phyloP scores from a whole-genome alignment of 208 protist genomes.

The Acanthamoeba culbertsoni region DNA sequence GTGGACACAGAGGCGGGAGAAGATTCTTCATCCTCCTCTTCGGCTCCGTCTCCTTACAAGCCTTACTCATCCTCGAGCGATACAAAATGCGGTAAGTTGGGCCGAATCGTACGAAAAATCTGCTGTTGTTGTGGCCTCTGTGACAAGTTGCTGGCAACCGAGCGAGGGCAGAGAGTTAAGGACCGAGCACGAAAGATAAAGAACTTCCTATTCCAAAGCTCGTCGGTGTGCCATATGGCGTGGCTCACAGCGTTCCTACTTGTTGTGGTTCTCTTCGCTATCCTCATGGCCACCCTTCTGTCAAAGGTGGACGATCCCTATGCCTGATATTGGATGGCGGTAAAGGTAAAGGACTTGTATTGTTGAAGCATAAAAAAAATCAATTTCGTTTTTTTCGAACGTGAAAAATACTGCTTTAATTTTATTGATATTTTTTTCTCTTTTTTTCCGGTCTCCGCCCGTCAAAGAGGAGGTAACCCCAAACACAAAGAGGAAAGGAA shows the following conservation, averaged over 20 bases:
- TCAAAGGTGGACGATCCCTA: constrained; percentile 36
- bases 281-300: constrained; percentile 25
- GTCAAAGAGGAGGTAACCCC: no score
- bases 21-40: not conserved
- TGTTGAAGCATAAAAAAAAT: no score
- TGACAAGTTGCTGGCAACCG: not conserved
- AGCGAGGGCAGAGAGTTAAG: not conserved
- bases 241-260: not conserved
- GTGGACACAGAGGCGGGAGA: not conserved
- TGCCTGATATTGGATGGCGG: not conserved
- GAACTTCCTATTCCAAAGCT: constrained; percentile 12
- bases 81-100: not conserved
- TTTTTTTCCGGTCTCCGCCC: no score
- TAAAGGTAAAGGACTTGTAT: no score
- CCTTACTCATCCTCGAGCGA: not conserved
- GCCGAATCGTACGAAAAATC: not conserved
- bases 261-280: not conserved
- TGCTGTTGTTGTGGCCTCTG: not conserved
- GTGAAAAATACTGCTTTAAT: no score
- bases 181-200: not conserved
- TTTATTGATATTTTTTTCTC: no score
- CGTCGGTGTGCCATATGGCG: constrained; percentile 31
- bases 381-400: no score
- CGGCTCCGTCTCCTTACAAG: not conserved
- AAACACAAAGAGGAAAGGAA: no score